Conservation (phyloP, 371 early-diverging fungal species). For the Mucor saturninus region DNA sequence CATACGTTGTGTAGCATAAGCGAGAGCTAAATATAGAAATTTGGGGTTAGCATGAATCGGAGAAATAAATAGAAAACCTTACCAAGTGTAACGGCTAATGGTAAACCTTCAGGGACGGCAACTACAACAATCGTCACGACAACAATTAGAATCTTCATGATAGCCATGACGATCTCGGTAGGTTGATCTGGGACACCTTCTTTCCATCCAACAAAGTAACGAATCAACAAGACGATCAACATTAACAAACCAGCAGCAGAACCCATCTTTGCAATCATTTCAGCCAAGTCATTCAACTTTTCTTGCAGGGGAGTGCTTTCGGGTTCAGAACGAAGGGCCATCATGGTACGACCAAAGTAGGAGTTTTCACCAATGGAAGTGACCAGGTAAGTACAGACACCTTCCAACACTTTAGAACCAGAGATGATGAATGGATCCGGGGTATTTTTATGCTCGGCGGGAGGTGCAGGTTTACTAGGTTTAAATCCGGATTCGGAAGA, state of each 20-base stretch:
- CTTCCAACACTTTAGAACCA: slow-evolving; percentile 80
- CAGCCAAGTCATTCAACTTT: slow-evolving; percentile 72
- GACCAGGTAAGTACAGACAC: slow-evolving; percentile 75
- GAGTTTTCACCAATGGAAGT: slow-evolving; percentile 74
- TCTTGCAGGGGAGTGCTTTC: slow-evolving; percentile 75
- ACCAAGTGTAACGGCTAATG: slow-evolving; percentile 69
- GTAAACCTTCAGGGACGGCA: slow-evolving; percentile 77
- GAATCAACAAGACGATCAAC: slow-evolving; percentile 65
- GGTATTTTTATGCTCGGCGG: slow-evolving; percentile 18
- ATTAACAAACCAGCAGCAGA: slow-evolving; percentile 70
- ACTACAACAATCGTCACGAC: slow-evolving; percentile 72
- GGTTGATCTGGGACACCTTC: slow-evolving; percentile 28
- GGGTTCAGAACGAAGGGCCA: slow-evolving; percentile 62
- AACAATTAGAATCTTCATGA: slow-evolving; percentile 64
- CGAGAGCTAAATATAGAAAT: slow-evolving; percentile 58
- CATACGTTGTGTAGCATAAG: slow-evolving; percentile 76
- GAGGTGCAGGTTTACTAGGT: background rate
- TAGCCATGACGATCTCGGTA: slow-evolving; percentile 41
- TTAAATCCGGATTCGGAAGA: slow-evolving; percentile 16
- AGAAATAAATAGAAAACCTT: slow-evolving; percentile 6
- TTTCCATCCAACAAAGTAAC: slow-evolving; percentile 59
- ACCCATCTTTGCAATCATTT: slow-evolving; percentile 74
- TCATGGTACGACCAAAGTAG: slow-evolving; percentile 79
- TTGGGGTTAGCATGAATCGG: background rate
- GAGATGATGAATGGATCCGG: slow-evolving; percentile 75